Percentiles rank a stretch among this genome's conserved stretches.
Evolutionary conservation across 257 asterid genomes (phyloP).

Genomic region (Paulownia fortunei): DNA sequence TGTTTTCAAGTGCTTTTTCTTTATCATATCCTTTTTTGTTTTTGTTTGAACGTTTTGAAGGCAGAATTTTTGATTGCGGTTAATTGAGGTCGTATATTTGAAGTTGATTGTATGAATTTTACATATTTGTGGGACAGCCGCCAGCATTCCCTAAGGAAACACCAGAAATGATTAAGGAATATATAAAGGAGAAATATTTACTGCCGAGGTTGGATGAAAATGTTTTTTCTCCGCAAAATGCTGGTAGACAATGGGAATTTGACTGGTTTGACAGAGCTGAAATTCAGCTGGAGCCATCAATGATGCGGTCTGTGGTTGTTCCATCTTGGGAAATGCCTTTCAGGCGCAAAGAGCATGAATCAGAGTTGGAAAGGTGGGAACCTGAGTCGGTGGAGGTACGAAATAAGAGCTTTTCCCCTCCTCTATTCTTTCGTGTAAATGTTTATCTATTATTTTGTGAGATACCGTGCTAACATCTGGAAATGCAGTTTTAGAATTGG

Average conservation of each 20-base stretch:
- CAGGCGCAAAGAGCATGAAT: constrained; percentile 55
- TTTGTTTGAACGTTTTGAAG: neutral
- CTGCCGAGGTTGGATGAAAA: constrained; percentile 82
- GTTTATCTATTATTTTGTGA: neutral
- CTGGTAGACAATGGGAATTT: constrained; percentile 97
- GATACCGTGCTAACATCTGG: neutral
- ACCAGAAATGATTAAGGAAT: constrained; percentile 70
- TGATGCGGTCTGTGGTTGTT: constrained; percentile 77
- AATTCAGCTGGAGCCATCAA: constrained; percentile 74
- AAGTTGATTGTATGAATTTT: constrained; percentile 12
- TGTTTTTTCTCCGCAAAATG: constrained; percentile 74
- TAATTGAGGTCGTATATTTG: constrained; percentile 1
- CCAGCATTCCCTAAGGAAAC: constrained; percentile 94
- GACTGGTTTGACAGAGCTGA: constrained; percentile 96
- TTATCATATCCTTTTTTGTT: neutral
- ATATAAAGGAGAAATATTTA: constrained; percentile 69
- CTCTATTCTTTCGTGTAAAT: neutral
- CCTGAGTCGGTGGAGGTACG: constrained; percentile 88
- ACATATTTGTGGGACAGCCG: constrained; percentile 60
- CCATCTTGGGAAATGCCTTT: constrained; percentile 94
- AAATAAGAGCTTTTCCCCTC: constrained; percentile 28
- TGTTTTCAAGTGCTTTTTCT: neutral
- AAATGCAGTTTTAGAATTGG: constrained; percentile 27
- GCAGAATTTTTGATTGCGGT: constrained; percentile 13
- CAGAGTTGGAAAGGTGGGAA: constrained; percentile 67